These are phyloP conservation scores for Rhizopogon vesiculosus DNA, from an alignment of 768 basidiomycete species.

Conservation along the genomic window DNA sequence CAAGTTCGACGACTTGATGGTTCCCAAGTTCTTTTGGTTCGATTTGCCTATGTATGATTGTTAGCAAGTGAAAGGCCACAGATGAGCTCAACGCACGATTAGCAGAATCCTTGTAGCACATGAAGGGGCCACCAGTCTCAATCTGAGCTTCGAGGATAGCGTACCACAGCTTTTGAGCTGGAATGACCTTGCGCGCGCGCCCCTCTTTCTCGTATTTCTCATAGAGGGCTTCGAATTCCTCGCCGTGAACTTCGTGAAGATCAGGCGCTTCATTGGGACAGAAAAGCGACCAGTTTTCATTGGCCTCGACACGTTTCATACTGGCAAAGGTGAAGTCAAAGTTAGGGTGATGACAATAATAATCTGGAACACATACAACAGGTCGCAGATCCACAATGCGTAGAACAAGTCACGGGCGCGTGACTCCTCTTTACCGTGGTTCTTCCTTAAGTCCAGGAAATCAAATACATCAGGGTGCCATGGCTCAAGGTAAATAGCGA, in stretches of 20 bases:
- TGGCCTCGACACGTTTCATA: constrained; percentile 94
- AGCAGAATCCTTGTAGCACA: constrained; percentile 96
- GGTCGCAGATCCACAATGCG: constrained; percentile 95
- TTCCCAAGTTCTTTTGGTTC: constrained; percentile 97
- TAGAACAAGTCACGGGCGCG: constrained; percentile 97
- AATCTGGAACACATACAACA: constrained; percentile 60
- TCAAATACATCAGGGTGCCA: constrained; percentile 99
- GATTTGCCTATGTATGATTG: constrained; percentile 68
- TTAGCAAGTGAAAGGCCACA: background rate
- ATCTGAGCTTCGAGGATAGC: constrained; percentile 95
- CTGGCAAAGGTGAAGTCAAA: constrained; percentile 31
- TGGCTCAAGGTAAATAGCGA: constrained; percentile 97
- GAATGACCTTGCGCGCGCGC: constrained; percentile 74
- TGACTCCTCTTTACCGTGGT: constrained; percentile 97
- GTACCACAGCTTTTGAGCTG: constrained; percentile 98
- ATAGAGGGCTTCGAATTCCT: constrained; percentile 85
- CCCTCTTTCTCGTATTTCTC: constrained; percentile 89
- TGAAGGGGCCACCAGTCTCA: constrained; percentile 98
- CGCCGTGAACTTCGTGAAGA: constrained; percentile 82
- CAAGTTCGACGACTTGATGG: constrained; percentile 98
- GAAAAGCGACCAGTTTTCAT: constrained; percentile 92
- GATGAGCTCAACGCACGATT: constrained; percentile 56
- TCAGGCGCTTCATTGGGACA: constrained; percentile 96
- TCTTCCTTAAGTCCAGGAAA: constrained; percentile 96
- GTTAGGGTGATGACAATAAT: background rate